Percentiles rank a stretch among this genome's conserved stretches.
Evolutionary conservation across 768 basidiomycete species (phyloP).

Genomic region (Tulasnella calospora): DNA sequence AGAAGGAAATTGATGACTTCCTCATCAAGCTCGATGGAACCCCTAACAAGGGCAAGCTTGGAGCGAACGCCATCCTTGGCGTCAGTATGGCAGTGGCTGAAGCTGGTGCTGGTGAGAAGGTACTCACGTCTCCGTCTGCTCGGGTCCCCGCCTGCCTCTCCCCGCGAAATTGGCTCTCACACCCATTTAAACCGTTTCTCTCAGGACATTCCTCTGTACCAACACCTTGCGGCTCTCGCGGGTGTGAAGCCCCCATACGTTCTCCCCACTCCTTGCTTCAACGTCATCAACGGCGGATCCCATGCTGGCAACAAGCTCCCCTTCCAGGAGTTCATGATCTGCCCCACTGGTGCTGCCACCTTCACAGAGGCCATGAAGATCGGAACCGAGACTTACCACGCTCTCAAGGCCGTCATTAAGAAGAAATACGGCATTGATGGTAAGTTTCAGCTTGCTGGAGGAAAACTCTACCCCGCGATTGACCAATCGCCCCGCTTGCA

Average conservation of each 20-base stretch:
- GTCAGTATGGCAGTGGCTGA: slow-evolving; percentile 93
- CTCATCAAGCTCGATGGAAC: slow-evolving; percentile 97
- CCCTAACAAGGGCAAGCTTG: slow-evolving; percentile 97
- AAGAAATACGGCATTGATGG: slow-evolving; percentile 99
- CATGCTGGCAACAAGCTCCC: slow-evolving; percentile 99
- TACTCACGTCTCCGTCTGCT: slow-evolving; percentile 29
- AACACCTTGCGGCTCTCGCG: slow-evolving; percentile 92
- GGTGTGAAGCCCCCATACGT: slow-evolving; percentile 92
- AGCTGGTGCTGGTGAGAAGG: slow-evolving; percentile 90
- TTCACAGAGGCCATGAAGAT: slow-evolving; percentile 99
- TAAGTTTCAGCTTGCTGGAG: slow-evolving; percentile 39
- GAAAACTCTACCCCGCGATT: slow-evolving; percentile 26
- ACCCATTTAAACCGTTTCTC: background rate
- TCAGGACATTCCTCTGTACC: slow-evolving; percentile 82
- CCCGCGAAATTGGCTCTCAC: background rate
- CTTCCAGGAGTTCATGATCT: slow-evolving; percentile 99
- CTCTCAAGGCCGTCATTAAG: slow-evolving; percentile 97
- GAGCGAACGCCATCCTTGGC: slow-evolving; percentile 98
- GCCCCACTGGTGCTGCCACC: slow-evolving; percentile 84
- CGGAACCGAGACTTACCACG: slow-evolving; percentile 96
- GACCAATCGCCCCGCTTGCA: slow-evolving; percentile 36
- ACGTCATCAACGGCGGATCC: slow-evolving; percentile 99
- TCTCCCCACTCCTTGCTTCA: slow-evolving; percentile 90
- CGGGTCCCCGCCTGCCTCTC: background rate
- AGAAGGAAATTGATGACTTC: slow-evolving; percentile 96